Conservation (phyloP, 176 grass and related monocot species). For the Thinopyrum elongatum region DNA sequence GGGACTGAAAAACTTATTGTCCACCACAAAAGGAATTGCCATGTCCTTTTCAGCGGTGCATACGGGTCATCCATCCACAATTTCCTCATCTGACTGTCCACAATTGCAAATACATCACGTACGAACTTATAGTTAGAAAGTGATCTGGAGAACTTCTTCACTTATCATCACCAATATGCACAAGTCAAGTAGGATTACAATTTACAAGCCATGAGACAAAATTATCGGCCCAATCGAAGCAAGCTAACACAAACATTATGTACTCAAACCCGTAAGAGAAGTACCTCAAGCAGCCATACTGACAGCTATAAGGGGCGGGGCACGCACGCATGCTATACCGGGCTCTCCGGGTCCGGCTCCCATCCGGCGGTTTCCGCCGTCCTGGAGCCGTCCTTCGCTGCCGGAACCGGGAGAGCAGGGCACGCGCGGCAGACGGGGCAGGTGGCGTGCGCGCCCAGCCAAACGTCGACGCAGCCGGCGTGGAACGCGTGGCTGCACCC, state of each 20-base stretch:
- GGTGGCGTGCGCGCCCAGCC: conserved; percentile 45
- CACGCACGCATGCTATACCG: not conserved
- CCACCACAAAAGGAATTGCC: not conserved
- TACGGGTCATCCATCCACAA: not conserved
- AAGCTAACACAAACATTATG: conserved; percentile 24
- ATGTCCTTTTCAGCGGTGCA: conserved; percentile 21
- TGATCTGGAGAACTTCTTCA: not conserved
- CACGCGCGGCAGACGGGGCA: conserved; percentile 52
- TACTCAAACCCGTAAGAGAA: not conserved
- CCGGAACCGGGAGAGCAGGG: conserved; percentile 18
- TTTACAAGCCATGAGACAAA: not conserved
- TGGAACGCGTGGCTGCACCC: conserved; percentile 58
- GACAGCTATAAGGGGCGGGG: no score
- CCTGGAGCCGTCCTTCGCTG: conserved; percentile 9
- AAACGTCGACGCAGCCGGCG: conserved; percentile 49
- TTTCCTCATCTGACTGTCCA: not conserved
- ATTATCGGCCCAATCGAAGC: not conserved
- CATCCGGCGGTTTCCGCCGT: not conserved
- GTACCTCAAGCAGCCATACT: not conserved
- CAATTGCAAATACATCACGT: not conserved
- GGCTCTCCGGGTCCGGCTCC: conserved; percentile 42
- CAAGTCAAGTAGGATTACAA: not conserved
- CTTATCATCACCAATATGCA: not conserved
- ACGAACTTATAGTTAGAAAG: not conserved
- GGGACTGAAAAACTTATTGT: not conserved